Base-by-base conservation (phyloP, 2,329 filamentous ascomycete species). In the Botrytis byssoidea region DNA sequence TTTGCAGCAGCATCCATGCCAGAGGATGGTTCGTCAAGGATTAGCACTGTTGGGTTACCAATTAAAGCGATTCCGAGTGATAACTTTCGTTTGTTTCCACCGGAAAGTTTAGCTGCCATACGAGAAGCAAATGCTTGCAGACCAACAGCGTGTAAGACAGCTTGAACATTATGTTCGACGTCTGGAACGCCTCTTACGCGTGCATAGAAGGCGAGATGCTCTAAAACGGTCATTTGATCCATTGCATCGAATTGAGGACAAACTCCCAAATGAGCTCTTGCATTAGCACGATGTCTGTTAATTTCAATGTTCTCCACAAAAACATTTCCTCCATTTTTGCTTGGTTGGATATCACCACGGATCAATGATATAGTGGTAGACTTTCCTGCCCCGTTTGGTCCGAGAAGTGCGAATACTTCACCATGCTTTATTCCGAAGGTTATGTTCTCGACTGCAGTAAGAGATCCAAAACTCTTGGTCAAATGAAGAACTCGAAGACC, bases 31-130 rank as follows among this genome's bases (percentile, higher is more conserved):
- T 98, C 95, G 79, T 98, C 95, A 2, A 98, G 90, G 0, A 98
- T 86, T 1, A 98, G 85, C 0, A 97, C 94, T 0, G 91, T 89
- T 0, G 95, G 95, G 78, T 98, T 97, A 6, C 95, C 95, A 88
- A 97, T 97, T 1, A 98, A 85, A 0, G 95, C 95, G 72, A 98
- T 97, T 4, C 92, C 95, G 0, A 98, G 87, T 29, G 90, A 93
- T 1, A 98, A 85, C 82, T 98, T 98, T n/a, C 95, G 88, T 84
- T 97, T 97, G 84, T 97, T 98, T 44, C 95, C 95, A 14, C 95
- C 95, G 0, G 92, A 95, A 0, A 98, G 87, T 64, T 92, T 92
- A 72, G 88, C 87, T 0, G 93, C 95, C 87, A 95, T 93, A 40
- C 94, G 89, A 12, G 89, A 86, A 4, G 88, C 85, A 83, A 94